A percentile compares a stretch with the other conserved stretches of the same genome.
Evolutionary conservation across 345 rosid species (phyloP).

Genomic region (Rubroshorea leprosula): DNA sequence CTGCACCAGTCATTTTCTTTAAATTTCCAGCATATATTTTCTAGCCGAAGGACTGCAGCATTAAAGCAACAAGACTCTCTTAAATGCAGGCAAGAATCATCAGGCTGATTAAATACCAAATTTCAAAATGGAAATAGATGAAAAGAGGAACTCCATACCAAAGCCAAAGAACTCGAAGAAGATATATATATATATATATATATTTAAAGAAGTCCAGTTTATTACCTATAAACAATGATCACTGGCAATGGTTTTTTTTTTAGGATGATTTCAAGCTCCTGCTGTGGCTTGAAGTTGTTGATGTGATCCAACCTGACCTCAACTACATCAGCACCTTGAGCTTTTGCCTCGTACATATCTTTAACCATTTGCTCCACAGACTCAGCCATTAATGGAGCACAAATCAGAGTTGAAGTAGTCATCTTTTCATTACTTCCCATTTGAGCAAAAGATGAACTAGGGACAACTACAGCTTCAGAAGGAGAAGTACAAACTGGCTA

Average conservation of each 20-base stretch:
- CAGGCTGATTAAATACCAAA: no score
- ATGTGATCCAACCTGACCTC: constrained; percentile 50
- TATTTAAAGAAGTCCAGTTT: neutral
- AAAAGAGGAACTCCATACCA: neutral
- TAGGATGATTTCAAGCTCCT: constrained; percentile 41
- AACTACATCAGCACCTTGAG: constrained; percentile 45
- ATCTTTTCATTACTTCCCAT: constrained; percentile 24
- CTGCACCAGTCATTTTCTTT: neutral
- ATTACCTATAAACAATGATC: constrained; percentile 37
- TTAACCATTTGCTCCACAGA: constrained; percentile 36
- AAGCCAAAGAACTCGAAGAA: neutral
- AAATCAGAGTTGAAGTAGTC: constrained; percentile 20
- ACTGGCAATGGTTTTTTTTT: constrained; percentile 41
- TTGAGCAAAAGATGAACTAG: constrained; percentile 1
- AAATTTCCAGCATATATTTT: no score
- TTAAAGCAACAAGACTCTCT: no score
- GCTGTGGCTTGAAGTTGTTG: constrained; percentile 30
- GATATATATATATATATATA: neutral
- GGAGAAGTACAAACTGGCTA: no score
- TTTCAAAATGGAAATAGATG: no score
- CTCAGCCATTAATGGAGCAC: constrained; percentile 37
- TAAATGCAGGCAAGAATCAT: no score
- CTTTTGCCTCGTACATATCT: constrained; percentile 38
- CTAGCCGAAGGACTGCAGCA: no score
- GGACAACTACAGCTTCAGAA: no score